Evolutionary conservation across 1,139 yeast genomes (phyloP).

Genomic region (Blastobotrys petasosporus): DNA sequence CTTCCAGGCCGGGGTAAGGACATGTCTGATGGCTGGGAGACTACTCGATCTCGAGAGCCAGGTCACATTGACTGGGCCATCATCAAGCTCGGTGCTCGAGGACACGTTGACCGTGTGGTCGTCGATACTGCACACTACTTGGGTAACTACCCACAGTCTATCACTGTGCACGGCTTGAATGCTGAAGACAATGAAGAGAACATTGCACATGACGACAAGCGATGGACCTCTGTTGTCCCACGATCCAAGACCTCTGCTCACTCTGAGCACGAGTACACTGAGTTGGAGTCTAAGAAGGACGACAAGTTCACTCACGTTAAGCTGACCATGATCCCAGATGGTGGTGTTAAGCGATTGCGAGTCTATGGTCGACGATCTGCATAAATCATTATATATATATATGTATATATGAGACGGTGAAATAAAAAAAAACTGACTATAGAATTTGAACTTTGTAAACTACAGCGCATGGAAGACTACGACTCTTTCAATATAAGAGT

Average conservation of each 20-base stretch:
- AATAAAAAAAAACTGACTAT: too few species aligned
- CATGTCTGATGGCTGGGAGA: slow-evolving; percentile 99
- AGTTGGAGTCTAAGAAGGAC: slow-evolving; percentile 14
- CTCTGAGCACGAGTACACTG: slow-evolving; percentile 52
- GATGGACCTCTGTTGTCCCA: slow-evolving; percentile 63
- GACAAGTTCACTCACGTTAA: slow-evolving; percentile 57
- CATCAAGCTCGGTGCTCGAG: slow-evolving; percentile 63
- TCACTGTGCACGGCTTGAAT: slow-evolving; percentile 48
- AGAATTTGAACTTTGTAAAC: too few species aligned
- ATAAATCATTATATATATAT: too few species aligned
- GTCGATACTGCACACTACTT: slow-evolving; percentile 91
- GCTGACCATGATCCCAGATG: slow-evolving; percentile 85
- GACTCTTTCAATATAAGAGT: too few species aligned
- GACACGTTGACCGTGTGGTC: slow-evolving; percentile 48
- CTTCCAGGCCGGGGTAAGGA: slow-evolving; percentile 92
- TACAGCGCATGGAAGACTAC: too few species aligned
- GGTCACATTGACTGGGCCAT: slow-evolving; percentile 92
- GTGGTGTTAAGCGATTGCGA: slow-evolving; percentile 87
- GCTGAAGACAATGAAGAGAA: slow-evolving; percentile 34
- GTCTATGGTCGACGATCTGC: slow-evolving; percentile 56
- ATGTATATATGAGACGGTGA: too few species aligned
- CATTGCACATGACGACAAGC: slow-evolving; percentile 36
- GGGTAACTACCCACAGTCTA: slow-evolving; percentile 85
- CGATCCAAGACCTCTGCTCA: slow-evolving; percentile 74
- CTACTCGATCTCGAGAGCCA: slow-evolving; percentile 75